Evolutionary conservation across 305 asterid species (phyloP).

Genomic region (Fraxinus sp.): DNA sequence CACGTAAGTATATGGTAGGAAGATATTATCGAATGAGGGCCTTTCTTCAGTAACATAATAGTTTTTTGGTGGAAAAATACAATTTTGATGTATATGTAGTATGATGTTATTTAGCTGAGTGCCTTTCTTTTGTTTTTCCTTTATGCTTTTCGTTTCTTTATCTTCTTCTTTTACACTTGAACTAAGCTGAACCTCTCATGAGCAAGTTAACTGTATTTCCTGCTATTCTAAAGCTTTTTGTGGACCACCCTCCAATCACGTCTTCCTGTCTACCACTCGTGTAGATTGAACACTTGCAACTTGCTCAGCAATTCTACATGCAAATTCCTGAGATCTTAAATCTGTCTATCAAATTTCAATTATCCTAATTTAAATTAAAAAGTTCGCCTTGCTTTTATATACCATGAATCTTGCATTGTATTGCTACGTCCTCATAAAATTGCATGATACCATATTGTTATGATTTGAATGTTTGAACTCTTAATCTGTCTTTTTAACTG

Average conservation of each 20-base stretch:
- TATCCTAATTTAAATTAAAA: neutral
- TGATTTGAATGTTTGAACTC: slow-evolving; percentile 12
- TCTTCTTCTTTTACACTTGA: neutral
- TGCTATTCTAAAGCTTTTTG: neutral
- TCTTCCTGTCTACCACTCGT: neutral
- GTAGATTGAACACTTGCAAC: neutral
- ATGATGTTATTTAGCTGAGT: neutral
- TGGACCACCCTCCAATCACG: neutral
- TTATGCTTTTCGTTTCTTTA: neutral
- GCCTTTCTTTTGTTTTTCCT: neutral
- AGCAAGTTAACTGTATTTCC: neutral
- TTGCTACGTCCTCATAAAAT: neutral
- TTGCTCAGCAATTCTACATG: neutral
- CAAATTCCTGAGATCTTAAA: neutral
- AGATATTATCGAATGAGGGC: neutral
- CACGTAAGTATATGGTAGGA: neutral
- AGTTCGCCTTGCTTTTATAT: neutral
- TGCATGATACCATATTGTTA: neutral
- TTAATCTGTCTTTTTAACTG: slow-evolving; percentile 20
- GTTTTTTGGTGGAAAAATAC: neutral
- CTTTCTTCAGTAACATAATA: neutral
- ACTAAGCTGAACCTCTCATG: neutral
- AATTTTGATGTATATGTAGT: neutral
- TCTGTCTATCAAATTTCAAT: neutral
- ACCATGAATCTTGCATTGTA: neutral